A percentile compares a stretch with the other conserved stretches of the same genome.
phyloP scores from a whole-genome alignment of 108 stramenopile genomes.

The Nannochloropsis gaditana region DNA sequence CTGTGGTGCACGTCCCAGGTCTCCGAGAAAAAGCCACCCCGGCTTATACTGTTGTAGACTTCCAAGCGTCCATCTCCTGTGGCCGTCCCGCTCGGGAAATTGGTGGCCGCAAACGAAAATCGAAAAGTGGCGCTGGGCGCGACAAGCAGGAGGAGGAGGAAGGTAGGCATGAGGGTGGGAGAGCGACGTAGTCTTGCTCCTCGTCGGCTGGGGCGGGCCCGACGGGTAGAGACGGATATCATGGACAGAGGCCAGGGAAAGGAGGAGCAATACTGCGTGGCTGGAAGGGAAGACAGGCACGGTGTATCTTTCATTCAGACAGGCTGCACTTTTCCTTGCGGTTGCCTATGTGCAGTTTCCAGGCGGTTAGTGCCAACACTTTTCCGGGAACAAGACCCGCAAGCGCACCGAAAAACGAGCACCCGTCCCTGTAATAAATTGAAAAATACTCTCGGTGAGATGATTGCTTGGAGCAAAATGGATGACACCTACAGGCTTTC shows the following conservation, averaged over 20 bases:
- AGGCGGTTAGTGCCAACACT: too few relatives aligned
- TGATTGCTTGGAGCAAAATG: too few relatives aligned
- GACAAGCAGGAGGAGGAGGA: slow-evolving; percentile 17
- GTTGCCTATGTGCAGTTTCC: too few relatives aligned
- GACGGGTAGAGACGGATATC: neutral
- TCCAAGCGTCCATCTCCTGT: neutral
- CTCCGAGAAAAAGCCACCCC: slow-evolving; percentile 45
- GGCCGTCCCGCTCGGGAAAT: neutral
- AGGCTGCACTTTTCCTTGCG: too few relatives aligned
- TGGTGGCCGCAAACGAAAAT: neutral
- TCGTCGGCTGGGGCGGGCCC: neutral
- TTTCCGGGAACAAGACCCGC: too few relatives aligned
- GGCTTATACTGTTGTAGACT: slow-evolving; percentile 30
- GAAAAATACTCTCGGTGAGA: too few relatives aligned
- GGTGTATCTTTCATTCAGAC: too few relatives aligned
- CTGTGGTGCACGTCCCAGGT: slow-evolving; percentile 34
- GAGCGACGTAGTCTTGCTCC: neutral
- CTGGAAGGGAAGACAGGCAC: neutral
- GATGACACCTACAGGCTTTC: too few relatives aligned
- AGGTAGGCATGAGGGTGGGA: slow-evolving; percentile 2
- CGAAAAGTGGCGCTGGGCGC: neutral
- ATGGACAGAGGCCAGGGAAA: neutral
- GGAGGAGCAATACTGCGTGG: neutral
- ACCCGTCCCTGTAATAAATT: too few relatives aligned
- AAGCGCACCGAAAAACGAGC: too few relatives aligned